Base-by-base conservation (phyloP, 2,329 filamentous ascomycete species). In the Hypomyces rosellus region DNA sequence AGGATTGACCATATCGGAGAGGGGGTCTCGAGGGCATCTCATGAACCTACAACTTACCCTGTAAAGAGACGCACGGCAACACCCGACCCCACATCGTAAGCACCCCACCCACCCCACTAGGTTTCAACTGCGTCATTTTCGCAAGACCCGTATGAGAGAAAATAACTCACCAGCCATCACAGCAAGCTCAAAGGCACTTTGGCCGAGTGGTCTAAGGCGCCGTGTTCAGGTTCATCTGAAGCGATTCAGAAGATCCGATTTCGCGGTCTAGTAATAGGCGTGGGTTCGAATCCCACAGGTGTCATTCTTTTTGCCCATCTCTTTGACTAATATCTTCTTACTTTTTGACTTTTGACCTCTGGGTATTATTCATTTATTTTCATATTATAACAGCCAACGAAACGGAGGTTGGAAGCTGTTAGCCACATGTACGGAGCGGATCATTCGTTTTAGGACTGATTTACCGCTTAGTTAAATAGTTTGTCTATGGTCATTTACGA, bases 231-330 rank as follows among this genome's bases (percentile, higher is more conserved):
- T 50, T 16, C n/a, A 16, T 4, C 8, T 5, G 12, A 15, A 36
- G n/a, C 14, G 22, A 12, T 38, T 37, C 8, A 14, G 34, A 36
- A n/a, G 34, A 20, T 39, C 44, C 44, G 52, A 45, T 5, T 52
- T 57, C 55, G 60, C 59, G 55, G 59, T 61, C 59, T 59, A 59
- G 58, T 48, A 60, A 61, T 61, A 59, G 58, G 60, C 60, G 61
- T 60, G 59, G 61, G 61, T 63, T 63, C 61, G 61, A 63, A 59
- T 63, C 61, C 61, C 61, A 60, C 61, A 62, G 60, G 59, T 61
- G 59, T 63, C 59, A 63, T 46, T 7, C 1, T 48, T 46, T 47
- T 51, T 55, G 30, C 42, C 30, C 15, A 22, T 22, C 18, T 30
- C 6, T 6, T 11, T 2, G 8, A 8, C 9, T 30, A 6, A 11